Evolutionary conservation across 2,329 filamentous ascomycete genomes (phyloP).

Genomic region (Fusarium marasasianum): DNA sequence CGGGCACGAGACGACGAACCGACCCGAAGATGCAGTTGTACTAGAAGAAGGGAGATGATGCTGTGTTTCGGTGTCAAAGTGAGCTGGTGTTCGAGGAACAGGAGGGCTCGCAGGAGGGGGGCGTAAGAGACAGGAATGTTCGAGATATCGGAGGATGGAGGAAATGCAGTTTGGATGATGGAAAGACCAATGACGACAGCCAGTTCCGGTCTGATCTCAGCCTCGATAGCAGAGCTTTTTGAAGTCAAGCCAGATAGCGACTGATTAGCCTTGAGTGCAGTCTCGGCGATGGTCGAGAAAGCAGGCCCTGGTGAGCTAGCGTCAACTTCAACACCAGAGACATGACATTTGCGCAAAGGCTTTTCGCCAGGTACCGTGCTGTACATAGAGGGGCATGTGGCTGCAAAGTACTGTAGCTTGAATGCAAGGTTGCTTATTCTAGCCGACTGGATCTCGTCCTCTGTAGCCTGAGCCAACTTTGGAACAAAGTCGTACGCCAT

Average conservation of each 20-base stretch:
- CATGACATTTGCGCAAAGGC: slow-evolving; percentile 35
- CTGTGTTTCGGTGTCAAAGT: slow-evolving; percentile 56
- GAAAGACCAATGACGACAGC: slow-evolving; percentile 49
- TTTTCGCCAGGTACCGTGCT: slow-evolving; percentile 26
- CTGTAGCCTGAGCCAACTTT: slow-evolving; percentile 43
- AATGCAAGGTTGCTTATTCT: slow-evolving; percentile 49
- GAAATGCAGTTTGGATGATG: slow-evolving; percentile 45
- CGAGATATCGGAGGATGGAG: slow-evolving; percentile 32
- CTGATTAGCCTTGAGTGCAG: slow-evolving; percentile 34
- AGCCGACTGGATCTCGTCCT: slow-evolving; percentile 37
- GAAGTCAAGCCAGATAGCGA: slow-evolving; percentile 16
- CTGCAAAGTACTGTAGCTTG: slow-evolving; percentile 57
- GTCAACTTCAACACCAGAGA: slow-evolving; percentile 37
- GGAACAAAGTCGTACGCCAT: slow-evolving; percentile 52
- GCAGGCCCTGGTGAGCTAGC: slow-evolving; percentile 32
- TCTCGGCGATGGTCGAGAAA: slow-evolving; percentile 37
- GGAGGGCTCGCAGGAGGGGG: slow-evolving; percentile 58
- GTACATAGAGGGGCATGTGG: slow-evolving; percentile 49
- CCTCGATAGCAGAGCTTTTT: slow-evolving; percentile 30
- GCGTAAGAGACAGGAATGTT: slow-evolving; percentile 34
- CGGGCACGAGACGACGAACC: slow-evolving; percentile 60
- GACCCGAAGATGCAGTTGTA: slow-evolving; percentile 61
- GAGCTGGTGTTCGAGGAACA: slow-evolving; percentile 61
- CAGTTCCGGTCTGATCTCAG: slow-evolving; percentile 47
- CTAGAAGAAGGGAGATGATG: slow-evolving; percentile 59